Evolutionary conservation across 768 basidiomycete genomes (phyloP).

Genomic region (Mycena sanguinolenta): DNA sequence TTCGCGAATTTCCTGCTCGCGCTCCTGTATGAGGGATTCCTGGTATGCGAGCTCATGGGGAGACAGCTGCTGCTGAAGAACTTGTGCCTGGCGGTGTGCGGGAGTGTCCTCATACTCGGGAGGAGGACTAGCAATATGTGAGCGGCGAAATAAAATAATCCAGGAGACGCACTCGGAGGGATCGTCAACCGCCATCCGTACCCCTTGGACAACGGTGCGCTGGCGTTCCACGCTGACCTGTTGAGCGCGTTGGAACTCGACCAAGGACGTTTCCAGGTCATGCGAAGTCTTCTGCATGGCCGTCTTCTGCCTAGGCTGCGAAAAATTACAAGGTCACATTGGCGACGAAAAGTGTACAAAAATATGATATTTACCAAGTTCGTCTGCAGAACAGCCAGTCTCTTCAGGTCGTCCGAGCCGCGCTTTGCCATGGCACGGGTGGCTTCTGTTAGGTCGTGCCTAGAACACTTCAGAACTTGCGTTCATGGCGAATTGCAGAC

Average conservation of each 20-base stretch:
- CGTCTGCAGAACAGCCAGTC: constrained; percentile 77
- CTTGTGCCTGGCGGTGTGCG: constrained; percentile 76
- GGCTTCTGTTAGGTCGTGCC: constrained; percentile 94
- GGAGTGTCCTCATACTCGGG: constrained; percentile 59
- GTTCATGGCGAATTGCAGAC: constrained; percentile 44
- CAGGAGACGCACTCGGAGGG: constrained; percentile 46
- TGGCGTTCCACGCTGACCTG: constrained; percentile 92
- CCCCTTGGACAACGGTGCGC: constrained; percentile 87
- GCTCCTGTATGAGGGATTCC: constrained; percentile 93
- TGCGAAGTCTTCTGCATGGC: constrained; percentile 92
- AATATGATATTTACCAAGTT: constrained; percentile 65
- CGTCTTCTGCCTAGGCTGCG: constrained; percentile 83
- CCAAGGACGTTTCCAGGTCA: constrained; percentile 89
- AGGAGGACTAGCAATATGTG: constrained; percentile 31
- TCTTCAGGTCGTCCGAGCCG: constrained; percentile 94
- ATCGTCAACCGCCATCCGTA: constrained; percentile 87
- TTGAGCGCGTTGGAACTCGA: constrained; percentile 93
- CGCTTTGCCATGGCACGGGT: constrained; percentile 97
- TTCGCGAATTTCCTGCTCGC: constrained; percentile 96
- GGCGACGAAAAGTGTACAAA: background rate
- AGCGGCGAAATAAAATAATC: background rate
- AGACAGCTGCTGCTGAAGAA: constrained; percentile 79
- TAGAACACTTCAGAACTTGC: constrained; percentile 44
- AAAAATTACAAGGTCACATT: background rate
- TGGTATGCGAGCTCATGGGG: constrained; percentile 96